Evolutionary conservation across 805 yeast genomes (phyloP), one percentile per base, ranked within the genome.

Genomic region (Metschnikowia sp.): DNA sequence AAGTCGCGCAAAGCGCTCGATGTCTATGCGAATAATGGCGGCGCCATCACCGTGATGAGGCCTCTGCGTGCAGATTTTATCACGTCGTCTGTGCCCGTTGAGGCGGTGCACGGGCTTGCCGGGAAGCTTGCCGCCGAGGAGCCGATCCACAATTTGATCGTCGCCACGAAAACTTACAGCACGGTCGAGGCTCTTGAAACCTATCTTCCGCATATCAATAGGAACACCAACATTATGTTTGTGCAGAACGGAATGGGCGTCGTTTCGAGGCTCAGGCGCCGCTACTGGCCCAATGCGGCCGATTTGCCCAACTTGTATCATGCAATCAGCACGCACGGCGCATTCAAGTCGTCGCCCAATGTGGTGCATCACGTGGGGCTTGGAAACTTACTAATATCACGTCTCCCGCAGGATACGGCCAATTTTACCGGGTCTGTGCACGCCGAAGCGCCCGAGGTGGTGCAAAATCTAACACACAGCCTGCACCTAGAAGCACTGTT

Each of bases 201-300:
- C 3, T 71, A 82, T 44, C 51, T 80, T 18, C 72, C 76, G 1
- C 67, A 67, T 45, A 73, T 92, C 29, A 63, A 67, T 29, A 59
- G 68, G 2, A 59, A 68, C 3, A 76, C 91, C 1, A 82, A 81
- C 47, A 63, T 90, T 3, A 53, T 91, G 39, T 63, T 91, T 19
- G 56, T 91, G n/a, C 98, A 88, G 47, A 88, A 94, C 63, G 99
- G 90, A 1, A 75, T 90, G 73, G 98, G 98, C 9, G 73, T 80
- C 36, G 61, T 76, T 7, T 86, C 77, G 10, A 72, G 75, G 47
- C 56, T 88, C 10, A 61, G 70, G n/a, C 60, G 65, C 2, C 60
- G 66, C 19, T 64, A 81, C 8, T 87, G 92, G 90, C 80, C 80
- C 4, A 57, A 65, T 3, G 37, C 39, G 1, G 43, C 50, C 1